Percentiles rank a stretch among this genome's conserved stretches.
Conservation (phyloP, 2,329 filamentous ascomycete genomes). For the Fusarium chlamydosporum region DNA sequence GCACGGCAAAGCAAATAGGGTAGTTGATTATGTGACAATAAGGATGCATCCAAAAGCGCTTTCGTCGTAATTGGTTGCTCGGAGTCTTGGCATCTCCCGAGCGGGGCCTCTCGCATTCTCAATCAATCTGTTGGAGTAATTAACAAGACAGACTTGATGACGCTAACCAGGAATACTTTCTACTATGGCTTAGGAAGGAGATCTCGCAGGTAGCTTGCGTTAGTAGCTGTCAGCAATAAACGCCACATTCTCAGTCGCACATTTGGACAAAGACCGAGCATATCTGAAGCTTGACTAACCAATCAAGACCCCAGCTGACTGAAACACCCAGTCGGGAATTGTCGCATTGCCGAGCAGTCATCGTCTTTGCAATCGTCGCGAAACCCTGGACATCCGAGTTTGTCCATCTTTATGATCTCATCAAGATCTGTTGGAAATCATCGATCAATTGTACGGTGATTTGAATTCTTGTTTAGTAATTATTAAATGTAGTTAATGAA, state of each 20-base stretch:
- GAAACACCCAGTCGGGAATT: neutral
- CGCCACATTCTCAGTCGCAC: too few species aligned
- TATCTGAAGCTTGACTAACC: neutral
- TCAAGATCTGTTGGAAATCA: neutral
- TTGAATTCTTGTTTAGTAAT: accelerated
- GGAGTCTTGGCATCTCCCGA: conserved; percentile 33
- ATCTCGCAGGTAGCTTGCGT: neutral
- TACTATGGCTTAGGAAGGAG: too few species aligned
- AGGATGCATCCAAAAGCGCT: neutral
- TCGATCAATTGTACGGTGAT: too few species aligned
- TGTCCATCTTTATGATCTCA: conserved; percentile 10
- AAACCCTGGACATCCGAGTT: conserved; percentile 14
- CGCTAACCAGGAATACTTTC: accelerated
- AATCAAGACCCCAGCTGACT: neutral
- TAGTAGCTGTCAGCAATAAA: neutral
- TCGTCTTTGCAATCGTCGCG: neutral
- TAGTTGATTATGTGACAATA: conserved; percentile 9
- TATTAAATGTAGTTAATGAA: too few species aligned
- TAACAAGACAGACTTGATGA: too few species aligned
- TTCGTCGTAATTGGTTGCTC: conserved; percentile 1
- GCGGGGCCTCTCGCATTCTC: neutral
- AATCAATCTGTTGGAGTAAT: neutral
- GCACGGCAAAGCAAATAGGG: neutral
- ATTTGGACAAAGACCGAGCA: neutral
- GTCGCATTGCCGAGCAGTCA: conserved; percentile 8